Base-by-base conservation (phyloP, 345 rosid genomes). In the Sisymbrium irio region DNA sequence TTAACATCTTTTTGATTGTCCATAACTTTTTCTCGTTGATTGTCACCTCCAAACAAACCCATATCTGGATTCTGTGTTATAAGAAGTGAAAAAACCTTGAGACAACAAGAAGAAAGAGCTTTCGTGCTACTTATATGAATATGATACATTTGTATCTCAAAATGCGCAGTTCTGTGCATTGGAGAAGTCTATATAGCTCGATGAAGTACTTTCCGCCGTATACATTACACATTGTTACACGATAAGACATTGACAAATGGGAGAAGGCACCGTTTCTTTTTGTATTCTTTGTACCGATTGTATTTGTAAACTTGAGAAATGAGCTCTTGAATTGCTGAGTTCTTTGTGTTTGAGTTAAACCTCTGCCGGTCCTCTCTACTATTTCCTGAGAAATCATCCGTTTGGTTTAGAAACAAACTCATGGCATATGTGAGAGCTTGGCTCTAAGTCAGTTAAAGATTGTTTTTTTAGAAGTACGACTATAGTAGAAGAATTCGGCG, bases 321-420 rank as follows among this genome's bases (percentile, higher is more conserved):
- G 55, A 67, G 68, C 78, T 67, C 69, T 62, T 32, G 69, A 50
- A 59, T 65, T 71, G 67, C 56, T 63, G 45, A 47, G 13, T 64
- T 64, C 67, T 41, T 50, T 39, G 42, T 32, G 57, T 35, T 62
- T 37, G 45, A 30, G 59, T 62, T 13, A 25, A 25, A 30, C 28
- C 76, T 28, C 67, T 53, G 19, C 22, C 10, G 4, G 47, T 64
- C 7, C 15, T 69, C 44, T 58, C 14, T 58, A 49, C 62, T 77
- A 77, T 57, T 58, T 77, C 80, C 80, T 77, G 76, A 30, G 14
- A 71, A 30, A 64, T 19, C 59, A 62, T 55, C 65, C 60, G 55
- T 62, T 35, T 63, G 51, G 13, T 53, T 76, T 15, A 55, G 71
- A 35, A 62, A 62, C 39, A 27, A 20, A 60, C 12, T 50, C 55